These are phyloP conservation scores for Cordyceps pruinosa DNA, from an alignment of 2,329 filamentous ascomycete species.

Conservation along the genomic window DNA sequence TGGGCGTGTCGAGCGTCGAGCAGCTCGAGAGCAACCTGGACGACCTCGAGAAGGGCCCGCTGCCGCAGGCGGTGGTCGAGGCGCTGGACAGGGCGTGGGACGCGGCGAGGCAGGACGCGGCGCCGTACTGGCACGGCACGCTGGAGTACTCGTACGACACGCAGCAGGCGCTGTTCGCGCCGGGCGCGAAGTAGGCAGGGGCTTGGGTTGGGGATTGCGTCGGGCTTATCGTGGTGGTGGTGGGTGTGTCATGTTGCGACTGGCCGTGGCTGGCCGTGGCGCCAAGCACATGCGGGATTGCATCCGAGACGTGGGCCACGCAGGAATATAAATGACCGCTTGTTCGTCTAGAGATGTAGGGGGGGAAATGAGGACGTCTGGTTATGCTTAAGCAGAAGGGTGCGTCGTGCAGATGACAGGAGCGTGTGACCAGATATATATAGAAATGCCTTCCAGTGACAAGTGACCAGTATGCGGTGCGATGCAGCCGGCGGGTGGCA, in stretches of 20 bases:
- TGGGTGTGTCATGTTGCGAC: background rate
- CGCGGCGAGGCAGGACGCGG: slow-evolving; percentile 52
- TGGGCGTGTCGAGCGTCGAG: slow-evolving; percentile 50
- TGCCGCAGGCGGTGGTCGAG: slow-evolving; percentile 69
- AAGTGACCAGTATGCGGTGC: background rate
- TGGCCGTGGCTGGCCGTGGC: background rate
- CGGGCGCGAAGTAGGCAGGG: slow-evolving; percentile 31
- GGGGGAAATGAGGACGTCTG: background rate
- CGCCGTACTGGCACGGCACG: slow-evolving; percentile 52
- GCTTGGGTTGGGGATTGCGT: background rate
- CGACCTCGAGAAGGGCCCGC: slow-evolving; percentile 58
- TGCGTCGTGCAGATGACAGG: slow-evolving; percentile 4
- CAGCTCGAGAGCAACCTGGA: slow-evolving; percentile 54
- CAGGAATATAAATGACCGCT: background rate
- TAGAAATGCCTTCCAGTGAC: background rate
- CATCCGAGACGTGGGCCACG: background rate
- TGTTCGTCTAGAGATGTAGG: background rate
- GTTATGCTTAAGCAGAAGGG: background rate
- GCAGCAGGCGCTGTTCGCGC: slow-evolving; percentile 49
- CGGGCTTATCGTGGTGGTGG: background rate
- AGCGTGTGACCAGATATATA: background rate
- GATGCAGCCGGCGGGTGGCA: too few species aligned
- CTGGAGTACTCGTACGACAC: slow-evolving; percentile 63
- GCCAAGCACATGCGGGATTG: background rate
- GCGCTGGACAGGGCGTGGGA: slow-evolving; percentile 73